Conservation (phyloP, 495 filamentous ascomycete genomes). For the Neurospora sp. region DNA sequence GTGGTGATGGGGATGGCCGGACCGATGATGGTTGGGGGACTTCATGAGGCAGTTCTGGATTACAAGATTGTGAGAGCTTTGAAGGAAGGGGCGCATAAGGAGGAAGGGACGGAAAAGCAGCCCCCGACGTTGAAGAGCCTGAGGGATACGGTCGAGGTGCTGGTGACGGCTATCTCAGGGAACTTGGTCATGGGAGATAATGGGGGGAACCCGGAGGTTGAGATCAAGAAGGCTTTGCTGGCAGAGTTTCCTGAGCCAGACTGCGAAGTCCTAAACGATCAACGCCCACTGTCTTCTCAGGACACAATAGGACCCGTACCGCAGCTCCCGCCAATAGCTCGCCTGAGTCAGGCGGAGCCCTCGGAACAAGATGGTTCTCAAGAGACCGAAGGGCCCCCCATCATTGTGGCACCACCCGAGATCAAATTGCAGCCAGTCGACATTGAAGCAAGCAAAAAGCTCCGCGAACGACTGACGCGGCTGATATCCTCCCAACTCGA, state of each 20-base stretch:
- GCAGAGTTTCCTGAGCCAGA: not conserved
- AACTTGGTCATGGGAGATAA: not conserved
- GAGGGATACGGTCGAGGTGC: not conserved
- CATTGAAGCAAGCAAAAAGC: not conserved
- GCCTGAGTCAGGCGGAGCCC: not conserved
- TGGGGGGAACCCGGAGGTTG: not conserved
- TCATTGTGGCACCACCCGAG: not conserved
- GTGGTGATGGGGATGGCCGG: constrained; percentile 1
- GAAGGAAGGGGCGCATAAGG: not conserved
- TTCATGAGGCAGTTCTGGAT: constrained; percentile 1
- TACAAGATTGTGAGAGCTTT: not conserved
- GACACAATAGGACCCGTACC: not conserved
- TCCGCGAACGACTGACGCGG: not conserved
- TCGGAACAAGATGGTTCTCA: not conserved
- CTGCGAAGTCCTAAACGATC: not conserved
- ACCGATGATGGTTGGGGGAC: constrained; percentile 1
- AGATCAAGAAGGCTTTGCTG: not conserved
- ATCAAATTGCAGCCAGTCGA: not conserved
- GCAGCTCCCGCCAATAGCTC: not conserved
- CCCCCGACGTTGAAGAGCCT: not conserved
- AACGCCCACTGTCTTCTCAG: not conserved
- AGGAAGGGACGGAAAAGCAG: not conserved
- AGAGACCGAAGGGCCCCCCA: not conserved
- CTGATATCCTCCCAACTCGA: constrained; percentile 9
- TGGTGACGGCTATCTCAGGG: not conserved